phyloP scores from a whole-genome alignment of 2,329 filamentous ascomycete genomes.

The Trichoderma atroviride region DNA sequence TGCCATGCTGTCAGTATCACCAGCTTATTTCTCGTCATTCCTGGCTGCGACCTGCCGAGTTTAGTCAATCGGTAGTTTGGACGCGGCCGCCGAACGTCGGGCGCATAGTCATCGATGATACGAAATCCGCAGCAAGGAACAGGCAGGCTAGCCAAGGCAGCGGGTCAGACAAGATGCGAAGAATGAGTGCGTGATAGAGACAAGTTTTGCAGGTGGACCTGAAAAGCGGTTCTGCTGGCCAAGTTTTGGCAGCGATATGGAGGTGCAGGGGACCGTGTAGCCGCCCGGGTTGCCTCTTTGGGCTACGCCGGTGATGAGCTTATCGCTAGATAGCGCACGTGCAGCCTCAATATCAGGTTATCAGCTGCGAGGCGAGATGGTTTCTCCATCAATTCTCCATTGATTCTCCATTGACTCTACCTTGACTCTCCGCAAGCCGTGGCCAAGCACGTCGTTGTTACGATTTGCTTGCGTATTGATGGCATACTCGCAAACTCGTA shows the following conservation, averaged over 20 bases:
- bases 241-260: not conserved
- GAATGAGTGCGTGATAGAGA: slow-evolving; percentile 10
- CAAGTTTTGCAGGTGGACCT: slow-evolving; percentile 24
- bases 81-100: slow-evolving; percentile 3
- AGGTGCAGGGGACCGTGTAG: not conserved
- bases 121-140: not conserved
- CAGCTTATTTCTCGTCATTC: not conserved
- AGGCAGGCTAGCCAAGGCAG: not conserved
- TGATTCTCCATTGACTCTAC: not conserved
- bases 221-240: slow-evolving; percentile 23
- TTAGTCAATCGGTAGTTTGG: slow-evolving; percentile 18
- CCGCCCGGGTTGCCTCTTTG: slow-evolving; percentile 14
- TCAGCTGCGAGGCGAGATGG: slow-evolving; percentile 1
- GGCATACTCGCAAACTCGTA: not conserved
- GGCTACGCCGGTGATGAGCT: not conserved
- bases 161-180: slow-evolving; percentile 1
- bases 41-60: slow-evolving; percentile 3
- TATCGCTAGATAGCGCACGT: slow-evolving; percentile 2
- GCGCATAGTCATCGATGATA: slow-evolving; percentile 14
- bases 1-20: not conserved
- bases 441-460: not conserved
- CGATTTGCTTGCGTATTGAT: not conserved
- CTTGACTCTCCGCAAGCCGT: not conserved
- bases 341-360: not conserved
- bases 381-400: slow-evolving; percentile 16